phyloP scores from a whole-genome alignment of 1,284 basidiomycete species.

The Austroboletus rostrupii region DNA sequence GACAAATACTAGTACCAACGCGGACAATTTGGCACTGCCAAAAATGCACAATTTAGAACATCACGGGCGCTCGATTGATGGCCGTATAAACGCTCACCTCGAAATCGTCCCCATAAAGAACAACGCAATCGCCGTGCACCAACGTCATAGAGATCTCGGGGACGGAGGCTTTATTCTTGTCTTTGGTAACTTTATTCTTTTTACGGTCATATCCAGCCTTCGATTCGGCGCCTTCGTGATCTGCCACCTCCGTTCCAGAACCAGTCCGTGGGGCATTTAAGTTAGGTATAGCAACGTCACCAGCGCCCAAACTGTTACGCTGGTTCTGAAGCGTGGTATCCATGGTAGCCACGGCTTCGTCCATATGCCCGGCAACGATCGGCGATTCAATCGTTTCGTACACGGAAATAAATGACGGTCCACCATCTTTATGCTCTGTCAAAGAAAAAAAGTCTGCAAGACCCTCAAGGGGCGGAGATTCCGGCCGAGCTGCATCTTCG shows the following conservation, averaged over 20 bases:
- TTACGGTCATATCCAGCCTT: constrained; percentile 8
- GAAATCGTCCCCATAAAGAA: constrained; percentile 49
- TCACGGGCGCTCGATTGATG: not conserved
- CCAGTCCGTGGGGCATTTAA: not conserved
- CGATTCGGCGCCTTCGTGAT: constrained; percentile 5
- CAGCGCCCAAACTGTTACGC: not conserved
- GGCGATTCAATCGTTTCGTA: constrained; percentile 1
- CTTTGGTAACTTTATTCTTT: constrained; percentile 14
- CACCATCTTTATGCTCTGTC: not conserved
- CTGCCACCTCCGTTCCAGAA: not conserved
- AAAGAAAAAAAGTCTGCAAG: not conserved
- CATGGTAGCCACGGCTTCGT: not conserved
- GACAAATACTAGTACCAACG: constrained; percentile 30
- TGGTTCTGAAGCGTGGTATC: constrained; percentile 4
- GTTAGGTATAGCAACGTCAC: not conserved
- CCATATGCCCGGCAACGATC: constrained; percentile 2
- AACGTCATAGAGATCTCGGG: constrained; percentile 41
- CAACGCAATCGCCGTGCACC: constrained; percentile 54
- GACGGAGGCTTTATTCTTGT: constrained; percentile 16
- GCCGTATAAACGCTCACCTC: constrained; percentile 39
- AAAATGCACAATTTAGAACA: constrained; percentile 7
- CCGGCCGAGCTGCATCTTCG: constrained; percentile 1
- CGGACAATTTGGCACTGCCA: constrained; percentile 30
- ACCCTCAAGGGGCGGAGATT: constrained; percentile 1
- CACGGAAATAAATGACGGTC: not conserved